Percentiles rank a stretch among this genome's conserved stretches.
Evolutionary conservation across 1,284 basidiomycete species (phyloP).

Genomic region (Pyrrhoderma lamaoense): DNA sequence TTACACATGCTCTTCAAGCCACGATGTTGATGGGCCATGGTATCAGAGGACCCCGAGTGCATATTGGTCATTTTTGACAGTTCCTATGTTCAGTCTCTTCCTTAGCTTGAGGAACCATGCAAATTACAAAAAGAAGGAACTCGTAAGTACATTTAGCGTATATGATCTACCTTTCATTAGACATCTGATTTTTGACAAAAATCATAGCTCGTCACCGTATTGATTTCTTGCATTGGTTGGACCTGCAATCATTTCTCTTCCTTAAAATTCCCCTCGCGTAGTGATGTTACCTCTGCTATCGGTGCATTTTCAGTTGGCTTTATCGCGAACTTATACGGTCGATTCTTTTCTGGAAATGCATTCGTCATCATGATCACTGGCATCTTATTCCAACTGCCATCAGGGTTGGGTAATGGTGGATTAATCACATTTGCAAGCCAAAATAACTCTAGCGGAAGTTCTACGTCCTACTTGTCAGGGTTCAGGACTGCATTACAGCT

Average conservation of each 20-base stretch:
- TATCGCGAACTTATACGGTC: conserved; percentile 77
- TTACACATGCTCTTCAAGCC: conserved; percentile 49
- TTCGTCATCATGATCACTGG: conserved; percentile 80
- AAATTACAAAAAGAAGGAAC: conserved; percentile 63
- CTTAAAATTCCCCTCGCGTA: conserved; percentile 58
- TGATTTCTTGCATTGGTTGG: conserved; percentile 74
- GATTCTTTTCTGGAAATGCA: conserved; percentile 71
- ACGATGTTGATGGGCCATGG: conserved; percentile 48
- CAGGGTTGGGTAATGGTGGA: conserved; percentile 78
- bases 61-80: conserved; percentile 71
- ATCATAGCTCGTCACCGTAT: conserved; percentile 46
- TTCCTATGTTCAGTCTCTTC: conserved; percentile 70
- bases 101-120: conserved; percentile 76
- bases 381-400: conserved; percentile 83
- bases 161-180: neutral
- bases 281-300: conserved; percentile 67
- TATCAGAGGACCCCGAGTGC: conserved; percentile 48
- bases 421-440: conserved; percentile 69
- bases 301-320: conserved; percentile 82
- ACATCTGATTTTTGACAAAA: conserved; percentile 28
- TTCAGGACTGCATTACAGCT: conserved; percentile 63
- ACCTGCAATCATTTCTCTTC: conserved; percentile 70
- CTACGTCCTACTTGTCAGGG: conserved; percentile 52
- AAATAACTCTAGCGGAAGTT: conserved; percentile 35
- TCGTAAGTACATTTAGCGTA: conserved; percentile 40